Conservation (phyloP, 345 rosid genomes). For the Nephelium lappaceum region DNA sequence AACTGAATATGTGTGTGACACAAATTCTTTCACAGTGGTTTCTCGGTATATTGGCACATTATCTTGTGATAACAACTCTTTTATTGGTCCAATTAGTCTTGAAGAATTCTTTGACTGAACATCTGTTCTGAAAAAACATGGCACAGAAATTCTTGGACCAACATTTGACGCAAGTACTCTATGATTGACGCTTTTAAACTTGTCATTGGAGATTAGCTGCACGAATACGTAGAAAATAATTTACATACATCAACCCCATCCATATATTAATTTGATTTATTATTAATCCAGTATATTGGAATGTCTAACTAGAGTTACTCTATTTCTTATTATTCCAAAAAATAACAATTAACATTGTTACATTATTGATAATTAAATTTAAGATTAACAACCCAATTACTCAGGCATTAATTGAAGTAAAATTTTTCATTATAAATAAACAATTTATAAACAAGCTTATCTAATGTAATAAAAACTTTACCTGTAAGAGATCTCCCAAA, state of each 20-base stretch:
- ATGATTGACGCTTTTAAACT: constrained; percentile 27
- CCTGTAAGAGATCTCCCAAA: constrained; percentile 37
- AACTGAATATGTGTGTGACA: too few species aligned
- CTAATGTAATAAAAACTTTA: not conserved
- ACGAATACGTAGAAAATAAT: too few species aligned
- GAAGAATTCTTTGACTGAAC: not conserved
- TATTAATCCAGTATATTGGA: too few species aligned
- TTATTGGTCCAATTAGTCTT: constrained; percentile 37
- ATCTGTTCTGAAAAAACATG: constrained; percentile 17
- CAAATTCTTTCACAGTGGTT: constrained; percentile 27
- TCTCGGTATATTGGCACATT: constrained; percentile 39
- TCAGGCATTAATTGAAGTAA: too few species aligned
- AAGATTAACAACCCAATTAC: too few species aligned
- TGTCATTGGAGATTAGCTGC: constrained; percentile 29
- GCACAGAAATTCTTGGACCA: constrained; percentile 33
- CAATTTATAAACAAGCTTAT: not conserved
- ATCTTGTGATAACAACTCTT: constrained; percentile 39
- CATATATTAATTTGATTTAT: too few species aligned
- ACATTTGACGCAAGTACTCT: constrained; percentile 21
- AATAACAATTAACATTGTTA: too few species aligned
- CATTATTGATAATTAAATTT: too few species aligned
- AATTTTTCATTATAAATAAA: too few species aligned
- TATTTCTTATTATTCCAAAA: too few species aligned
- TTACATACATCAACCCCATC: too few species aligned
- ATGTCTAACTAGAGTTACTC: too few species aligned